Evolutionary conservation across 108 stramenopile species (phyloP).

Genomic region (Mediolabrus comicus): DNA sequence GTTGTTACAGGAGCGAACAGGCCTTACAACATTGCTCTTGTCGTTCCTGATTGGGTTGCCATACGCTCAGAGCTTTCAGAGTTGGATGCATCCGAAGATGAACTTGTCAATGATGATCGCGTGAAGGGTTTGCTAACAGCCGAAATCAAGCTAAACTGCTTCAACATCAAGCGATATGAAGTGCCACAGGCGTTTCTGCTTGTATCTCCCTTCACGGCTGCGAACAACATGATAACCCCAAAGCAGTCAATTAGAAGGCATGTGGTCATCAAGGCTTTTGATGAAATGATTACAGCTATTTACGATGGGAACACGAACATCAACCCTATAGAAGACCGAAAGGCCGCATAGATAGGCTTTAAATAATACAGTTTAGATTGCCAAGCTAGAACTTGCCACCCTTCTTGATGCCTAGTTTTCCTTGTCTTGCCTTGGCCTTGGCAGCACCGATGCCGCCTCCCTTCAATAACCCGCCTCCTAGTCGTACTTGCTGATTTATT

Average conservation of each 20-base stretch:
- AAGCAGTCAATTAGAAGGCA: constrained; percentile 93
- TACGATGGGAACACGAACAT: constrained; percentile 56
- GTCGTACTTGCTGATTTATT: constrained; percentile 88
- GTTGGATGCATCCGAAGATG: constrained; percentile 56
- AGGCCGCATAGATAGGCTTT: constrained; percentile 8
- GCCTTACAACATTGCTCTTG: constrained; percentile 84
- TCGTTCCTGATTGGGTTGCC: constrained; percentile 88
- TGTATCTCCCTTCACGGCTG: constrained; percentile 86
- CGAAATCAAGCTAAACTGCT: constrained; percentile 66
- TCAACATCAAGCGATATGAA: constrained; percentile 85
- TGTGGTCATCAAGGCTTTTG: constrained; percentile 82
- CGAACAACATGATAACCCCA: constrained; percentile 91
- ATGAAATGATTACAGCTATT: constrained; percentile 62
- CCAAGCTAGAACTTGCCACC: constrained; percentile 78
- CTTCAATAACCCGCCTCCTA: constrained; percentile 78
- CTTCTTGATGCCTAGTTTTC: constrained; percentile 87
- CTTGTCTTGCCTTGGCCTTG: constrained; percentile 67
- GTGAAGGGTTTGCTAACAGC: constrained; percentile 68
- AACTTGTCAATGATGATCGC: constrained; percentile 63
- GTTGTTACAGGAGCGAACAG: constrained; percentile 89
- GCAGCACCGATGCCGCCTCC: constrained; percentile 87
- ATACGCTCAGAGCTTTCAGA: constrained; percentile 64
- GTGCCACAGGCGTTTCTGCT: constrained; percentile 64
- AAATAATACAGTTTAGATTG: not conserved
- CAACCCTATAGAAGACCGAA: not conserved